Evolutionary conservation across 306 rosid species (phyloP), one percentile per base, ranked within the genome.

Genomic region (Begonia masoniana): DNA sequence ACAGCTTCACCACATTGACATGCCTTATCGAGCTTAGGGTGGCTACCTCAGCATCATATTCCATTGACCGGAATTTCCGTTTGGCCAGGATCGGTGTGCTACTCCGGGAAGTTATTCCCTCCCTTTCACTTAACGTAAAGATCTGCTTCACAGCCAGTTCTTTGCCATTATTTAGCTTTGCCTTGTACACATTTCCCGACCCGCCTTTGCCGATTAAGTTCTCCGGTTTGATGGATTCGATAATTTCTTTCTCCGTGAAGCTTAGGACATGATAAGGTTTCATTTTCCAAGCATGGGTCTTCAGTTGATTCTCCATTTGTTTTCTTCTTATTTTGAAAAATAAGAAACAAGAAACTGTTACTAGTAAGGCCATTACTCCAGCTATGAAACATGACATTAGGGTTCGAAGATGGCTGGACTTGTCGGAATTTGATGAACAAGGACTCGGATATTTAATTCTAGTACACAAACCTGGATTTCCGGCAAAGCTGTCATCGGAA

Each of bases 1-100:
- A 88, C 5, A 88, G 82, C 75, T 88, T 84, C 67, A 88, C 97
- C 63, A 88, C 95, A 62, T 88, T 88, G 54, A 84, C 81, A 64
- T 88, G 97, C 63, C 93, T 79, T 55, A 88, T 58, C 9, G 97
- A 84, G 67, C 97, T 88, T 67, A 88, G 55, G 41, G 95, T 76
- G 15, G 82, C 87, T 58, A 88, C 97, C 60, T 88, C 97, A 0
- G 95, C 88, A 52, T 84, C 93, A 55, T 51, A 88, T 65, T 82
- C 93, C 0, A 74, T 59, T 46, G 85, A 74, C 43, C 48, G 39
- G 15, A 71, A 57, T 48, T 45, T 65, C 3, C 57, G 47, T 64
- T 62, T 75, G 51, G 54, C 74, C 46, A 84, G 63, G 58, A 88
- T 84, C 12, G 93, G 72, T 8, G 84, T 59, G 49, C 76, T 82